Evolutionary conservation across 2,329 filamentous ascomycete species (phyloP).

Genomic region (Diaporthe aspalathi): DNA sequence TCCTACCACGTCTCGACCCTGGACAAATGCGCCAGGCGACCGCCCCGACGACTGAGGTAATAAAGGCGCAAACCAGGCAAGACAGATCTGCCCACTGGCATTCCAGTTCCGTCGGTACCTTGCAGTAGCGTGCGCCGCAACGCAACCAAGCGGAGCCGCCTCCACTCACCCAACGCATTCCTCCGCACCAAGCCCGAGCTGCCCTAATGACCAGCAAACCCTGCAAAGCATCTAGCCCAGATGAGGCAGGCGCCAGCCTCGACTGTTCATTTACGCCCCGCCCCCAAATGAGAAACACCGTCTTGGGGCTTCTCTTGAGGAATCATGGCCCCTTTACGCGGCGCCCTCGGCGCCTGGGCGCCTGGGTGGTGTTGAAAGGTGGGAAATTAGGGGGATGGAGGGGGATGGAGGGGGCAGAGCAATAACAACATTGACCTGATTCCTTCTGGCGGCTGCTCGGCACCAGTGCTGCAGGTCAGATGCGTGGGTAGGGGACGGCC

Average conservation of each 20-base stretch:
- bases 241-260: conserved; percentile 13
- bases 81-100: background rate
- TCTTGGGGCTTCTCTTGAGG: conserved; percentile 6
- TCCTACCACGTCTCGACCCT: background rate
- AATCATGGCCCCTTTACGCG: no score
- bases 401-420: no score
- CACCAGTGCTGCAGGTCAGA: background rate
- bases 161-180: background rate
- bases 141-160: conserved; percentile 14
- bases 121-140: conserved; percentile 14
- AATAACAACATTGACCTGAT: background rate
- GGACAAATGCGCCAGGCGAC: background rate
- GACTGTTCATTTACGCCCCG: background rate
- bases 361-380: background rate
- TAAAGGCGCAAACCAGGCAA: no score
- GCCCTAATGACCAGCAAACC: background rate
- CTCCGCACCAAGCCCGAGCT: background rate
- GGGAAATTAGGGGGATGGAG: background rate
- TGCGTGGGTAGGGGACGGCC: background rate
- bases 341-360: conserved; percentile 6
- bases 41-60: background rate
- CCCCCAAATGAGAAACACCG: conserved; percentile 19
- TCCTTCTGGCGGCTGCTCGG: background rate
- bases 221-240: conserved; percentile 4
- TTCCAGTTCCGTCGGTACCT: background rate